Percentiles rank a stretch among this genome's conserved stretches.
Evolutionary conservation across 495 filamentous ascomycete species (phyloP).

Genomic region (Talaromyces ruber): DNA sequence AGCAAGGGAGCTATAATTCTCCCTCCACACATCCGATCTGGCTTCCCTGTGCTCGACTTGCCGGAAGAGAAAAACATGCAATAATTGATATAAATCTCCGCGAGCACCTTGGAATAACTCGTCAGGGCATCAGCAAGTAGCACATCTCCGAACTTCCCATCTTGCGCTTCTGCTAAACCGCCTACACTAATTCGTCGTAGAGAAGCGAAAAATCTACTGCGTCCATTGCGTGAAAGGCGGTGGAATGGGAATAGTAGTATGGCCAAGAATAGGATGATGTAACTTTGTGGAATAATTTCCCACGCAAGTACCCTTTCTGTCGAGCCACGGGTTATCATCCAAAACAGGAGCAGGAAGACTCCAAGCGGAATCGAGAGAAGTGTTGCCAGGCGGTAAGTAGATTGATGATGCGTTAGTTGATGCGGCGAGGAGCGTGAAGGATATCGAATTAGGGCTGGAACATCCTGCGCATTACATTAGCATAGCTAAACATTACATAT

Average conservation of each 20-base stretch:
- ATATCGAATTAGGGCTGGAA: slow-evolving; percentile 72
- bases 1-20: slow-evolving; percentile 67
- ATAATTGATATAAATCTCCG: slow-evolving; percentile 75
- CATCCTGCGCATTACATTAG: slow-evolving; percentile 42
- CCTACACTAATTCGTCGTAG: slow-evolving; percentile 68
- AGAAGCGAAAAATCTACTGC: slow-evolving; percentile 62
- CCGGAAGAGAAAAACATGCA: slow-evolving; percentile 78
- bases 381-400: slow-evolving; percentile 74
- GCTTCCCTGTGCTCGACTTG: slow-evolving; percentile 65
- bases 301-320: slow-evolving; percentile 58
- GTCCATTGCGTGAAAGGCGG: slow-evolving; percentile 60
- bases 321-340: slow-evolving; percentile 64
- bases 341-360: slow-evolving; percentile 70
- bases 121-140: slow-evolving; percentile 92
- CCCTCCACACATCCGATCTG: slow-evolving; percentile 74
- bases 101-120: slow-evolving; percentile 85
- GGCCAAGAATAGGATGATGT: slow-evolving; percentile 59
- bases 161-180: slow-evolving; percentile 67
- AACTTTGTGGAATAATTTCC: slow-evolving; percentile 74
- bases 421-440: slow-evolving; percentile 54
- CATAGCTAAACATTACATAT: neutral
- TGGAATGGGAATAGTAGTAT: slow-evolving; percentile 68
- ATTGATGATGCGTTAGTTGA: slow-evolving; percentile 64
- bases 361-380: slow-evolving; percentile 61
- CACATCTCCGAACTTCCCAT: slow-evolving; percentile 90